These are phyloP conservation scores for Fusarium pilosicola DNA, from an alignment of 2,329 filamentous ascomycete species.

Conservation along the genomic window DNA sequence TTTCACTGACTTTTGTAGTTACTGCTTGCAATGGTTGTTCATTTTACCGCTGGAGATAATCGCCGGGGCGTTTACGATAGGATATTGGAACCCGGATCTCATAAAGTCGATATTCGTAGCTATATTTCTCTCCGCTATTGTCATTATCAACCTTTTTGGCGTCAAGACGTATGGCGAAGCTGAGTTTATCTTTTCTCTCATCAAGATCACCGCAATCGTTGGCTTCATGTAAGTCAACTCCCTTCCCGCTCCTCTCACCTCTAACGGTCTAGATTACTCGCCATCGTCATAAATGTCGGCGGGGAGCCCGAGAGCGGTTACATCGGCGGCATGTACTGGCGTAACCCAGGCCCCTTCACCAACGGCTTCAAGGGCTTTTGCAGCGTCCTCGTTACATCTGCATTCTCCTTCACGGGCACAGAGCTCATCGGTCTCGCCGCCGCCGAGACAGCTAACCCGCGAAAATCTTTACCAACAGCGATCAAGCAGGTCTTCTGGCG, in stretches of 20 bases:
- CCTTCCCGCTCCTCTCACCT: fast-evolving
- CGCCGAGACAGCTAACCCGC: constrained; percentile 79
- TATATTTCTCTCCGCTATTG: constrained; percentile 79
- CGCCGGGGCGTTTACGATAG: constrained; percentile 83
- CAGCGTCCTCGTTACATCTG: constrained; percentile 78
- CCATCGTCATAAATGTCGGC: constrained; percentile 85
- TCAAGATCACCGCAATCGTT: constrained; percentile 87
- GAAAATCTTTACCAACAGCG: constrained; percentile 84
- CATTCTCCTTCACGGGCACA: constrained; percentile 80
- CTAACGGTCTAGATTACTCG: constrained; percentile 71
- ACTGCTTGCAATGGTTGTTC: constrained; percentile 88
- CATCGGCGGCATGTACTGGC: constrained; percentile 83
- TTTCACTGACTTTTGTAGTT: constrained; percentile 58
- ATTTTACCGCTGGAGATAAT: constrained; percentile 87
- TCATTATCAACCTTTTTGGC: constrained; percentile 86
- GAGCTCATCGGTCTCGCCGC: constrained; percentile 81
- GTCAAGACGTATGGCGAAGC: constrained; percentile 90
- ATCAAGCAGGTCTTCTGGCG: constrained; percentile 97
- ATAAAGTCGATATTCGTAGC: constrained; percentile 81
- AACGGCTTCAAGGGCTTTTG: constrained; percentile 85
- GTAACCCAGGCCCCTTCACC: constrained; percentile 80
- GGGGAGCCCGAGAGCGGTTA: constrained; percentile 79
- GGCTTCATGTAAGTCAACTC: constrained; percentile 79
- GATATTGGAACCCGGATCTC: constrained; percentile 76
- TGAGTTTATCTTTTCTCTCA: constrained; percentile 85